Conservation (phyloP, 441 rosid genomes). For the Syzygium syzygioides region DNA sequence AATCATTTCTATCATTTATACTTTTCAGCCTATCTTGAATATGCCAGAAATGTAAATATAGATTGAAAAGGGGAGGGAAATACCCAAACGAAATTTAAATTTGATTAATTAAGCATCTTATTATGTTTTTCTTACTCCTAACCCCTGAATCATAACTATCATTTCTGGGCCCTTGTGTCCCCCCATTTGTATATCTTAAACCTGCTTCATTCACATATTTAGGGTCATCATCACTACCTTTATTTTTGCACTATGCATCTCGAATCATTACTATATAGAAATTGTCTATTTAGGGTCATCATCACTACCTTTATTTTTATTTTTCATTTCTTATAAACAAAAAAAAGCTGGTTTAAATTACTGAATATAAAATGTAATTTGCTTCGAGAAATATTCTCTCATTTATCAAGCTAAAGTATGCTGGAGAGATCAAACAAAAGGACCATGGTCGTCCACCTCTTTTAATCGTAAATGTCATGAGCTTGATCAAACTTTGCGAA, state of each 20-base stretch:
- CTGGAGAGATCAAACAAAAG: not conserved
- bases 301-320: not conserved
- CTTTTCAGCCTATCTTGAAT: not conserved
- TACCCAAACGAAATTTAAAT: not conserved
- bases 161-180: not conserved
- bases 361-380: not conserved
- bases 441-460: not conserved
- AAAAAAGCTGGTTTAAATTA: not conserved
- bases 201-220: not conserved
- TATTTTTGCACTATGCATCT: not conserved
- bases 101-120: not conserved
- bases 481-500: not conserved
- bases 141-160: not conserved
- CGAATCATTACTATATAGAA: not conserved
- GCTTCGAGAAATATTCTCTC: not conserved
- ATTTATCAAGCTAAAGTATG: not conserved
- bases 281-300: not conserved
- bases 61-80: not conserved
- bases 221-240: not conserved
- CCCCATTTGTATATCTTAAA: not conserved
- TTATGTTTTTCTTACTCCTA: not conserved
- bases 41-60: not conserved
- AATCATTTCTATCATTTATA: not conserved
- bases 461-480: not conserved
- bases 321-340: not conserved